Percentiles rank a stretch among this genome's conserved stretches.
phyloP scores from a whole-genome alignment of 176 grass and related monocot genomes.

The Luzula sylvatica region DNA sequence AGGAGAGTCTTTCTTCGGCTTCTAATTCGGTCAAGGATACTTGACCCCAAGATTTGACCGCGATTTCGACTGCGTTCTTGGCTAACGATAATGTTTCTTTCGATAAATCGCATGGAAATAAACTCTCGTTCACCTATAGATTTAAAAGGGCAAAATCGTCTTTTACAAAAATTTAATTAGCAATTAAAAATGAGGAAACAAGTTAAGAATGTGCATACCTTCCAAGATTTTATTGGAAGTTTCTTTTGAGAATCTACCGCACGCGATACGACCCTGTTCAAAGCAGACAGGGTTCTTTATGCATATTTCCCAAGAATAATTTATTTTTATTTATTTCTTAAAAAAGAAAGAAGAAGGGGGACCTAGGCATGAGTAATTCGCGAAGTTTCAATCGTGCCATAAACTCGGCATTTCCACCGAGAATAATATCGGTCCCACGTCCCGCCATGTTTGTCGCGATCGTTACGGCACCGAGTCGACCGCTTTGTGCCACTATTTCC shows the following conservation, averaged over 20 bases:
- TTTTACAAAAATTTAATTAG: constrained; percentile 20
- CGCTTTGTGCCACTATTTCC: constrained; percentile 97
- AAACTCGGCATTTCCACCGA: constrained; percentile 96
- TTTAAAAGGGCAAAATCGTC: constrained; percentile 9
- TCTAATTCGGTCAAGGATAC: constrained; percentile 78
- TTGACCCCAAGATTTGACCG: constrained; percentile 86
- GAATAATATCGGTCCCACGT: constrained; percentile 96
- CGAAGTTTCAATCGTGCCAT: constrained; percentile 93
- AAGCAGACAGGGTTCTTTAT: too few relatives aligned
- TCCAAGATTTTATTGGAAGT: constrained; percentile 75
- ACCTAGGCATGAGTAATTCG: constrained; percentile 95
- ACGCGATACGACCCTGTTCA: constrained; percentile 72
- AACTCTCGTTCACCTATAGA: constrained; percentile 89
- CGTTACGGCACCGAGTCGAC: constrained; percentile 83
- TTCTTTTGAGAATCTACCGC: constrained; percentile 73
- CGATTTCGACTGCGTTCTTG: constrained; percentile 78
- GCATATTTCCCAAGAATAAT: too few relatives aligned
- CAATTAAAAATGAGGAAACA: background rate
- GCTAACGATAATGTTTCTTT: constrained; percentile 58
- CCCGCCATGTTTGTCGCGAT: constrained; percentile 98
- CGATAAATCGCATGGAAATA: constrained; percentile 88
- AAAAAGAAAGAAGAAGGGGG: too few relatives aligned
- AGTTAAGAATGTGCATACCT: constrained; percentile 35
- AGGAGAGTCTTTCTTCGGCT: constrained; percentile 86
- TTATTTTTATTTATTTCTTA: too few relatives aligned